phyloP scores from a whole-genome alignment of 2,329 filamentous ascomycete species.

The Beauveria sp. region DNA sequence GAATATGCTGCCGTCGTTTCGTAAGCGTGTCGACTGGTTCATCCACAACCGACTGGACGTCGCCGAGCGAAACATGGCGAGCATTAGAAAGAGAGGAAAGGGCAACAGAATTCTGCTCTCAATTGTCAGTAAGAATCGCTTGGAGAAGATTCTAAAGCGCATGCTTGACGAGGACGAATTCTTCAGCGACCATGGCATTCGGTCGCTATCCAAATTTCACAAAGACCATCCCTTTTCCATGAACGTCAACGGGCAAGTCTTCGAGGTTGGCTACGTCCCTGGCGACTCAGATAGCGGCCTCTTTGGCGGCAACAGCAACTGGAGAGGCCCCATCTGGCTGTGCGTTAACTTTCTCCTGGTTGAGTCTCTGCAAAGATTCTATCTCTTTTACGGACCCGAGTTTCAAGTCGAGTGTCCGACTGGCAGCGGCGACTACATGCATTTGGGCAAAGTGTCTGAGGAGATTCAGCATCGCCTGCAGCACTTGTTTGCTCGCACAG shows the following conservation, averaged over 20 bases:
- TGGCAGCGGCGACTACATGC: conserved; percentile 90
- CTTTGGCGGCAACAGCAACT: conserved; percentile 97
- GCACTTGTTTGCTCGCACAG: conserved; percentile 77
- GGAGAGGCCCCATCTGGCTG: conserved; percentile 92
- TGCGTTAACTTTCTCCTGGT: conserved; percentile 93
- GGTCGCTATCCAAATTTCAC: conserved; percentile 87
- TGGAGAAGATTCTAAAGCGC: conserved; percentile 78
- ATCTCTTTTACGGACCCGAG: conserved; percentile 86
- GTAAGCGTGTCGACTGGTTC: conserved; percentile 90
- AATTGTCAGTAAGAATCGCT: conserved; percentile 85
- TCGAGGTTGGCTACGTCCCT: conserved; percentile 81
- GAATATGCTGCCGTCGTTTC: conserved; percentile 86
- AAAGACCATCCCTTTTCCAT: conserved; percentile 86
- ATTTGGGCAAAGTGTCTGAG: conserved; percentile 88
- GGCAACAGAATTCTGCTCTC: conserved; percentile 81
- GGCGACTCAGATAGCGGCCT: conserved; percentile 95
- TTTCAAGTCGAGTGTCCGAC: conserved; percentile 91
- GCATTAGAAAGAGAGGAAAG: conserved; percentile 83
- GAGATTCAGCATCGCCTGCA: conserved; percentile 92
- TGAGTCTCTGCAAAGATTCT: conserved; percentile 90
- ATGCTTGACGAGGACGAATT: conserved; percentile 97
- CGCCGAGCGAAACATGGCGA: conserved; percentile 89
- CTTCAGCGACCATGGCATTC: conserved; percentile 80
- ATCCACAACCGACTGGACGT: conserved; percentile 79
- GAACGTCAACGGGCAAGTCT: conserved; percentile 88